Percentiles rank a stretch among this genome's conserved stretches.
Evolutionary conservation across 345 rosid genomes (phyloP).

Genomic region (Rhodamnia rubescens): DNA sequence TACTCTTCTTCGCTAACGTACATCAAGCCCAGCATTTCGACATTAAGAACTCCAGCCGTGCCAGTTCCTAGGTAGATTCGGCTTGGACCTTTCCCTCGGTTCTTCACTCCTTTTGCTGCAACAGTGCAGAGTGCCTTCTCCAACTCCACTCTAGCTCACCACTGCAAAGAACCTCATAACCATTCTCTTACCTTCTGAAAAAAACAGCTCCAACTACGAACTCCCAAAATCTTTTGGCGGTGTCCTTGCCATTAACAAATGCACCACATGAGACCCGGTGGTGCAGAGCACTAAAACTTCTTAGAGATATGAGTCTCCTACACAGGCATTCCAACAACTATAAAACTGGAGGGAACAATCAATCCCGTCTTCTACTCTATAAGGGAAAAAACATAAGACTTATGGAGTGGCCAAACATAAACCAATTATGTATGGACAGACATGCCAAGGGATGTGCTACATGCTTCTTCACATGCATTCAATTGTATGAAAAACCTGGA

Average conservation of each 20-base stretch:
- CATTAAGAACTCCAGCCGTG: neutral
- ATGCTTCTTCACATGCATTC: neutral
- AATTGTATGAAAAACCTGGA: neutral
- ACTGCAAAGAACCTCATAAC: neutral
- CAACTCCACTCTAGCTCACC: neutral
- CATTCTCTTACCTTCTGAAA: neutral
- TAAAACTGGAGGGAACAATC: neutral
- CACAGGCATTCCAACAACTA: neutral
- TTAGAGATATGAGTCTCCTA: neutral
- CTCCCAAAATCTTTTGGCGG: neutral
- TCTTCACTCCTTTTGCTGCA: neutral
- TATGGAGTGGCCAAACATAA: neutral
- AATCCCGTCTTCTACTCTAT: neutral
- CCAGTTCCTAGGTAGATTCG: neutral
- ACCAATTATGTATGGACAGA: neutral
- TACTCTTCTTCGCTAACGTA: neutral
- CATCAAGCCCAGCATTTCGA: neutral
- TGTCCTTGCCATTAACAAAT: neutral
- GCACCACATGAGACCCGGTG: neutral
- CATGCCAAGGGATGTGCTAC: neutral
- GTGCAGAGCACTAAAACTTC: neutral
- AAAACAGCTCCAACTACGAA: neutral
- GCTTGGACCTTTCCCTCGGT: neutral
- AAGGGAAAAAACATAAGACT: neutral
- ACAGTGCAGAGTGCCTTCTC: neutral